These are phyloP conservation scores for Fraxinus nigra DNA, from an alignment of 305 asterid species.

Conservation along the genomic window DNA sequence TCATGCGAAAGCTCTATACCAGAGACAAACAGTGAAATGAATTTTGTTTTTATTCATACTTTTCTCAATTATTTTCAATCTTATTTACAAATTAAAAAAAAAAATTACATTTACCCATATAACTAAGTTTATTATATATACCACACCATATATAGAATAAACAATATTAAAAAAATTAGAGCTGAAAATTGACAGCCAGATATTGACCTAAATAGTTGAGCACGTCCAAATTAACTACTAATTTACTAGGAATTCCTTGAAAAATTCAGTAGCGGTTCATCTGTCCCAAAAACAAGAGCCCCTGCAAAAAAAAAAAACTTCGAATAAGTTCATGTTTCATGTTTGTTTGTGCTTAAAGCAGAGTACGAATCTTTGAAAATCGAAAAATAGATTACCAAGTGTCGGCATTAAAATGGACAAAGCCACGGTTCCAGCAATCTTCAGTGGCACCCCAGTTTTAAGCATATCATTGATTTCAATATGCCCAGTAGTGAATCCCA, in stretches of 20 bases:
- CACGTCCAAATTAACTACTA: not conserved
- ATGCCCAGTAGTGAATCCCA: slow-evolving; percentile 86
- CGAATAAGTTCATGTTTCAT: not conserved
- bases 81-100: not conserved
- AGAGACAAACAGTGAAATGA: not conserved
- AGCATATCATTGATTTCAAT: slow-evolving; percentile 74
- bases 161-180: not conserved
- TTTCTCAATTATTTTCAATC: not conserved
- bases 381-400: slow-evolving; percentile 46
- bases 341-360: not conserved
- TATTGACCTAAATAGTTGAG: not conserved
- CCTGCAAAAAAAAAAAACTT: slow-evolving; percentile 36
- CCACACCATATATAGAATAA: not conserved
- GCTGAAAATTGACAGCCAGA: not conserved
- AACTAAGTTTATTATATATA: not conserved
- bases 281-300: slow-evolving; percentile 54
- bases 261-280: slow-evolving; percentile 32
- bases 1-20: not conserved
- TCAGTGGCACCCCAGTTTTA: slow-evolving; percentile 54
- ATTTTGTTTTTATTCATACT: not conserved
- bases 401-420: slow-evolving; percentile 81
- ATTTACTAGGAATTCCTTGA: slow-evolving; percentile 10
- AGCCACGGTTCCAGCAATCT: slow-evolving; percentile 47
- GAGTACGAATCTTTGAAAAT: too few relatives aligned
- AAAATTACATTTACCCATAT: not conserved